Conservation (phyloP, 1,139 yeast genomes). For the Candida neerlandica region DNA sequence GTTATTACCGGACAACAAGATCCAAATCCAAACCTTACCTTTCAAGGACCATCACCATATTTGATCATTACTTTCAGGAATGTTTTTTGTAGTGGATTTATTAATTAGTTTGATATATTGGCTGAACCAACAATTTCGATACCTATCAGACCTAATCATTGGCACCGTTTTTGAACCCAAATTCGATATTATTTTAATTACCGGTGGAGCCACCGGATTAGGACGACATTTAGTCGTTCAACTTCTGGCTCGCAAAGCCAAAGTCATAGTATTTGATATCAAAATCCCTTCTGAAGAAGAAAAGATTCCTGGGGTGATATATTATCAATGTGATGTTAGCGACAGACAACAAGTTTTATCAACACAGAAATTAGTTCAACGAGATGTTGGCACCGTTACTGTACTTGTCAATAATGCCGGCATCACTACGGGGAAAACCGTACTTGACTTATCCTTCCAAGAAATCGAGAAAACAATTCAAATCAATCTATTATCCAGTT, state of each 20-base stretch:
- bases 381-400: conserved; percentile 60
- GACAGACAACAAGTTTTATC: conserved; percentile 42
- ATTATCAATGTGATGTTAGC: conserved; percentile 72
- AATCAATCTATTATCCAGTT: conserved; percentile 70
- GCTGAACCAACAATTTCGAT: conserved; percentile 33
- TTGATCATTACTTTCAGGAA: background rate
- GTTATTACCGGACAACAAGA: no score
- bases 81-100: conserved; percentile 9
- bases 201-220: conserved; percentile 82
- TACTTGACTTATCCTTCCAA: conserved; percentile 53
- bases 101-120: conserved; percentile 13
- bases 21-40: no score
- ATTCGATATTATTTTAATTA: conserved; percentile 66
- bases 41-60: background rate
- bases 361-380: conserved; percentile 38
- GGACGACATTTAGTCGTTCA: conserved; percentile 62
- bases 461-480: conserved; percentile 64
- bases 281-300: conserved; percentile 35
- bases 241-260: conserved; percentile 44
- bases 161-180: conserved; percentile 55
- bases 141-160: conserved; percentile 37
- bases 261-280: conserved; percentile 68
- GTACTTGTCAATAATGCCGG: conserved; percentile 86
- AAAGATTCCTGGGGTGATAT: conserved; percentile 46
- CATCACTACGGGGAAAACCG: conserved; percentile 58